Conservation (phyloP, 257 asterid species). For the Ligustrum vulgare region DNA sequence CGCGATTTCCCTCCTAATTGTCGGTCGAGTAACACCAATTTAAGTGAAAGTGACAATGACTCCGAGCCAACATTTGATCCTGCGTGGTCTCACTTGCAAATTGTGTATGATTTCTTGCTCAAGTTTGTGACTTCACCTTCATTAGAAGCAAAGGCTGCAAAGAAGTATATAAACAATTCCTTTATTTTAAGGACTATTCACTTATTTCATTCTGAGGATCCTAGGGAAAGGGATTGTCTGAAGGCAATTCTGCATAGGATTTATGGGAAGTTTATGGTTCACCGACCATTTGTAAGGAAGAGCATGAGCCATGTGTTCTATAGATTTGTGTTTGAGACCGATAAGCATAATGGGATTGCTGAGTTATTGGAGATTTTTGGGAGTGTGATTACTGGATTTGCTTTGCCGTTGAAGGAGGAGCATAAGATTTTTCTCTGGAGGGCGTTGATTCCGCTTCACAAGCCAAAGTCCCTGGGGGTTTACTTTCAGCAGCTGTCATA, state of each 20-base stretch:
- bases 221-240: slow-evolving; percentile 86
- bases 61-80: slow-evolving; percentile 85
- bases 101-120: slow-evolving; percentile 79
- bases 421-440: slow-evolving; percentile 81
- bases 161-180: slow-evolving; percentile 69
- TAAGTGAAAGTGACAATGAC: slow-evolving; percentile 59
- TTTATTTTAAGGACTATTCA: slow-evolving; percentile 66
- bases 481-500: slow-evolving; percentile 83
- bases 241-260: slow-evolving; percentile 84
- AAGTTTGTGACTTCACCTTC: slow-evolving; percentile 70
- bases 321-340: slow-evolving; percentile 68
- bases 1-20: slow-evolving; percentile 67
- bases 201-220: slow-evolving; percentile 90
- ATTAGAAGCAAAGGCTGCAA: slow-evolving; percentile 71
- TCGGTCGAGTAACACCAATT: slow-evolving; percentile 33
- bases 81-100: slow-evolving; percentile 84
- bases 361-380: slow-evolving; percentile 91
- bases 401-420: slow-evolving; percentile 89
- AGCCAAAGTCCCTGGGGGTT: slow-evolving; percentile 75
- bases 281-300: slow-evolving; percentile 78
- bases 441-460: slow-evolving; percentile 81
- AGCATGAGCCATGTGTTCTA: slow-evolving; percentile 73
- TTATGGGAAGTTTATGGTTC: slow-evolving; percentile 89
- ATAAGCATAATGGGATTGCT: slow-evolving; percentile 78
- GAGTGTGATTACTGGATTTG: slow-evolving; percentile 90